These are phyloP conservation scores for Aspergillus melleus DNA, from an alignment of 2,329 filamentous ascomycete species.

Conservation along the genomic window DNA sequence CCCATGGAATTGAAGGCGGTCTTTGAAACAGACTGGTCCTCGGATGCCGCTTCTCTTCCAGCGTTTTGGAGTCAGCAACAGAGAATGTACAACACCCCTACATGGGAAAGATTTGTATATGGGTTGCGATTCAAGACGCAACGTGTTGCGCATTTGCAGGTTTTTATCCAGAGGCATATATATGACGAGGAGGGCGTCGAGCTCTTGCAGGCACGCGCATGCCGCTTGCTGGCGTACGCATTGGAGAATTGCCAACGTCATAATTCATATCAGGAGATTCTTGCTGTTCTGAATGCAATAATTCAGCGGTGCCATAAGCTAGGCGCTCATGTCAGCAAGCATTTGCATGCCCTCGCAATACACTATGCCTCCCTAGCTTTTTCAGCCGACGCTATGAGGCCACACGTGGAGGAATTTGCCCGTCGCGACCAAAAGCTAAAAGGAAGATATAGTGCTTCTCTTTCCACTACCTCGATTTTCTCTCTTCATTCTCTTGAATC, in stretches of 20 bases:
- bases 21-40: conserved; percentile 21
- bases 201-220: conserved; percentile 11
- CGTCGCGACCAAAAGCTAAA: background rate
- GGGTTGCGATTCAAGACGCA: background rate
- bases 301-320: conserved; percentile 27
- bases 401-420: conserved; percentile 26
- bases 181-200: conserved; percentile 9
- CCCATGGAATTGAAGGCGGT: conserved; percentile 22
- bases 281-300: conserved; percentile 32
- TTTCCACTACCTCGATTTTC: conserved; percentile 25
- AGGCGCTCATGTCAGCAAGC: conserved; percentile 7
- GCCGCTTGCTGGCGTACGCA: conserved; percentile 15
- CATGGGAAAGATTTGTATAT: background rate
- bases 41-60: conserved; percentile 15
- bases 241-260: conserved; percentile 25
- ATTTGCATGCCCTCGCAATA: conserved; percentile 28
- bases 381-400: conserved; percentile 28
- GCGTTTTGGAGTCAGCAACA: conserved; percentile 25
- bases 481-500: conserved; percentile 24
- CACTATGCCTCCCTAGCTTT: conserved; percentile 32
- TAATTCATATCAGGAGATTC: conserved; percentile 31
- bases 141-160: conserved; percentile 17
- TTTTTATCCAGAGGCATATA: conserved; percentile 27
- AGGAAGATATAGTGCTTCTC: conserved; percentile 8
- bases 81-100: conserved; percentile 4